phyloP scores from a whole-genome alignment of 2,329 filamentous ascomycete species.

The Fusarium scirpi region DNA sequence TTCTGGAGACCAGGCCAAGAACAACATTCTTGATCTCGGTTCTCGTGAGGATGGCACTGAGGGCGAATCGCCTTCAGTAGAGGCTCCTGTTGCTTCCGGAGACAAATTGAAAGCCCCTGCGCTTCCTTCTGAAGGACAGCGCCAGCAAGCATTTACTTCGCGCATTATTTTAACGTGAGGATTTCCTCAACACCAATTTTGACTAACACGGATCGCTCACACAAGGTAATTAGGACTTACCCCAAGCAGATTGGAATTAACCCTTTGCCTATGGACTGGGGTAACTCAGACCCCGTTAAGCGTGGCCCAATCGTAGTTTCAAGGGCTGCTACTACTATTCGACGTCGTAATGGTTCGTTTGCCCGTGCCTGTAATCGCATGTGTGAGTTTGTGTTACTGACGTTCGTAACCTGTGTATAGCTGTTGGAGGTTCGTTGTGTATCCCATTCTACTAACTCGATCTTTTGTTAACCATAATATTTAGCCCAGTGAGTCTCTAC shows the following conservation, averaged over 20 bases:
- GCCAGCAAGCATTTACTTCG: conserved; percentile 62
- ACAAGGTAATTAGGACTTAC: conserved; percentile 71
- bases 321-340: conserved; percentile 78
- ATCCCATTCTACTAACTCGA: conserved; percentile 33
- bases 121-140: conserved; percentile 50
- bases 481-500: conserved; percentile 51
- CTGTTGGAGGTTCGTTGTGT: conserved; percentile 66
- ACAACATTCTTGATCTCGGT: conserved; percentile 20
- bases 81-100: conserved; percentile 21
- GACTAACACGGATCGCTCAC: conserved; percentile 23
- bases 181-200: conserved; percentile 20
- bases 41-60: conserved; percentile 22
- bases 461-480: conserved; percentile 38
- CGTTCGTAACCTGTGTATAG: conserved; percentile 49
- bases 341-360: conserved; percentile 79
- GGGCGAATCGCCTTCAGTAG: conserved; percentile 22
- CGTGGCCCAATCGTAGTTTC: conserved; percentile 92
- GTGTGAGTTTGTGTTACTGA: conserved; percentile 27
- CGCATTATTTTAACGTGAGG: conserved; percentile 67
- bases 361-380: conserved; percentile 15
- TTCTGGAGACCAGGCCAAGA: conserved; percentile 15
- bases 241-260: conserved; percentile 95
- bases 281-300: conserved; percentile 76
- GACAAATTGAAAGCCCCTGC: conserved; percentile 43
- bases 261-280: conserved; percentile 90